phyloP scores from a whole-genome alignment of 345 rosid species.

The Geranium brycei region DNA sequence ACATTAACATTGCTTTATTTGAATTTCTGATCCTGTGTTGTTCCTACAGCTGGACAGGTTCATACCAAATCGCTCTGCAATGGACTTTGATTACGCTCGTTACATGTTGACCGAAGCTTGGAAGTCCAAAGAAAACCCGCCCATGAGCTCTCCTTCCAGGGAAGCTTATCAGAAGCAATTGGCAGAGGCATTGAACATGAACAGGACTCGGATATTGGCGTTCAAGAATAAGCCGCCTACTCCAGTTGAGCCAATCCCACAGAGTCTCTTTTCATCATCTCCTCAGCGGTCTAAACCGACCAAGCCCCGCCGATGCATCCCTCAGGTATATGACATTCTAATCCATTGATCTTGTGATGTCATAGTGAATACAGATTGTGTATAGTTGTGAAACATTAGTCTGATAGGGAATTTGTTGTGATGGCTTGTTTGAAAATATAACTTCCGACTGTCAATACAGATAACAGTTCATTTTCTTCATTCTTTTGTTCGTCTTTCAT shows the following conservation, averaged over 20 bases:
- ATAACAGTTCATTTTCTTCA: not conserved
- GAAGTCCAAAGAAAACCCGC: constrained; percentile 5
- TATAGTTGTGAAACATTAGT: too few species aligned
- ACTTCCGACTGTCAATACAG: too few species aligned
- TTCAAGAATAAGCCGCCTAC: constrained; percentile 12
- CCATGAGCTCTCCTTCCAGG: not conserved
- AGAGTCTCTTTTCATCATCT: not conserved
- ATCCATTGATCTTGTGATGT: not conserved
- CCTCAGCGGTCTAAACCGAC: constrained; percentile 1
- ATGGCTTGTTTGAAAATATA: not conserved
- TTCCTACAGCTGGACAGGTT: constrained; percentile 47
- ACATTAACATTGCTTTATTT: too few species aligned
- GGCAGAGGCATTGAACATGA: constrained; percentile 8
- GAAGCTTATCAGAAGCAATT: constrained; percentile 7
- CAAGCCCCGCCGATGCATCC: constrained; percentile 9
- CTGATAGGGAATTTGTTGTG: too few species aligned
- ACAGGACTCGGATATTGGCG: constrained; percentile 8
- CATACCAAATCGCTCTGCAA: constrained; percentile 65
- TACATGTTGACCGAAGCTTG: constrained; percentile 41
- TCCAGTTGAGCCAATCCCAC: constrained; percentile 1
- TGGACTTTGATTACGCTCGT: constrained; percentile 57
- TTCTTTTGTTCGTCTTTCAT: not conserved
- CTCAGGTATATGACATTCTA: constrained; percentile 4
- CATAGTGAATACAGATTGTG: not conserved
- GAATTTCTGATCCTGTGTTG: not conserved